Evolutionary conservation across 2,329 filamentous ascomycete genomes (phyloP).

Genomic region (Fusarium scirpi): DNA sequence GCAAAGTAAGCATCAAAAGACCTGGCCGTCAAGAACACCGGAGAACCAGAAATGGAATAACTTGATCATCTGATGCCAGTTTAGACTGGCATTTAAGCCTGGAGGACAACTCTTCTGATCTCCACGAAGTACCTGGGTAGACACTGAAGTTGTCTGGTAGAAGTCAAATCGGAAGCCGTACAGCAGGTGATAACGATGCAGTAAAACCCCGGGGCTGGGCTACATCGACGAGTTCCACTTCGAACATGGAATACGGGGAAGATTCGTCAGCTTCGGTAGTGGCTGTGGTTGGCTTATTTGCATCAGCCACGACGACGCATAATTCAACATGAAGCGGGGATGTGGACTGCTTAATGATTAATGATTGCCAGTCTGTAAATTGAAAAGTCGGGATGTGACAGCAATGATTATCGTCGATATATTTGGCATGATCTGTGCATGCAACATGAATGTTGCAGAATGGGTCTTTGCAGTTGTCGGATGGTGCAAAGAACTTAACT

Average conservation of each 20-base stretch:
- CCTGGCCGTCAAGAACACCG: neutral
- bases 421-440: conserved; percentile 7
- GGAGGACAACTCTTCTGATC: neutral
- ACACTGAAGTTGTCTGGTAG: neutral
- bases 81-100: neutral
- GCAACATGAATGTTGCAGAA: conserved; percentile 8
- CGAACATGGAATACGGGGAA: conserved; percentile 22
- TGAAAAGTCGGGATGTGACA: neutral
- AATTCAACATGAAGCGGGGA: conserved; percentile 5
- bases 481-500: neutral
- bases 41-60: neutral
- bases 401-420: neutral
- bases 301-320: conserved; percentile 22
- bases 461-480: neutral
- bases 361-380: neutral
- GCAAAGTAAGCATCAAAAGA: neutral
- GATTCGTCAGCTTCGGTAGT: conserved; percentile 36
- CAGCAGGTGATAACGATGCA: neutral
- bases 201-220: neutral
- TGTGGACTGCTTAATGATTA: neutral
- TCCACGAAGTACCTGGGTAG: neutral
- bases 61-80: neutral
- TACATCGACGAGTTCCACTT: conserved; percentile 20
- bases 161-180: conserved; percentile 9
- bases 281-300: conserved; percentile 29